Evolutionary conservation across 1,284 basidiomycete genomes (phyloP).

Genomic region (Cutaneotrichosporon mucoides): DNA sequence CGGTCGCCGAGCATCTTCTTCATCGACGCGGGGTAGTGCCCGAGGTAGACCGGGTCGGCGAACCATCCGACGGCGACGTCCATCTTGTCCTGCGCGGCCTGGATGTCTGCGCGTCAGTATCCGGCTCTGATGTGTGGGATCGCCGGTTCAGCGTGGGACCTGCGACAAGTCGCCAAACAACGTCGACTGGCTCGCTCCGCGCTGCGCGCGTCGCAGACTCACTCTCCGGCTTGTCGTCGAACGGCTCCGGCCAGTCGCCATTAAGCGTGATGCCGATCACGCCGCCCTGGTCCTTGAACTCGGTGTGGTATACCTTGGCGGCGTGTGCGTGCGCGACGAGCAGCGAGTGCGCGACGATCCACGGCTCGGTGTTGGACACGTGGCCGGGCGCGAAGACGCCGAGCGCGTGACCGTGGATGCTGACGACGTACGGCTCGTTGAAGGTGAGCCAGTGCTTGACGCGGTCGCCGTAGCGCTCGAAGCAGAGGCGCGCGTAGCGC

Average conservation of each 20-base stretch:
- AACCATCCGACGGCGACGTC: constrained; percentile 58
- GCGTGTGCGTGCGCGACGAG: constrained; percentile 67
- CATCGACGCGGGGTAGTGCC: constrained; percentile 64
- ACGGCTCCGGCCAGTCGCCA: constrained; percentile 66
- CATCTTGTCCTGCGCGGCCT: constrained; percentile 62
- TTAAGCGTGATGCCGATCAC: constrained; percentile 71
- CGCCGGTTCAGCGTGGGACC: no score
- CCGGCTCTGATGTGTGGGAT: no score
- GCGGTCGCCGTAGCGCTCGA: constrained; percentile 66
- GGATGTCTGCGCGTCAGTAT: constrained; percentile 53
- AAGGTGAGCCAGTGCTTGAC: constrained; percentile 65
- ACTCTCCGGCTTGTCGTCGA: constrained; percentile 63
- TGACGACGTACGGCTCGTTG: constrained; percentile 70
- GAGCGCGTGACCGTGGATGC: constrained; percentile 59
- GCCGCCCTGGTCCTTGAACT: constrained; percentile 54
- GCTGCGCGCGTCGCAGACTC: constrained; percentile 27
- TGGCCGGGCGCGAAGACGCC: constrained; percentile 41
- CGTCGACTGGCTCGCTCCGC: background rate
- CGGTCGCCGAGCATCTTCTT: constrained; percentile 60
- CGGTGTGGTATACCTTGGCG: constrained; percentile 60
- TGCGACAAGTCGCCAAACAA: background rate
- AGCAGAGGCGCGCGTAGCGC: constrained; percentile 65
- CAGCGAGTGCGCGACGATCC: constrained; percentile 66
- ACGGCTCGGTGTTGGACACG: constrained; percentile 64
- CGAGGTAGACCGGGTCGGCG: constrained; percentile 67